These are phyloP conservation scores for Neolentinus lepideus DNA, from an alignment of 1,284 basidiomycete species.

Conservation along the genomic window DNA sequence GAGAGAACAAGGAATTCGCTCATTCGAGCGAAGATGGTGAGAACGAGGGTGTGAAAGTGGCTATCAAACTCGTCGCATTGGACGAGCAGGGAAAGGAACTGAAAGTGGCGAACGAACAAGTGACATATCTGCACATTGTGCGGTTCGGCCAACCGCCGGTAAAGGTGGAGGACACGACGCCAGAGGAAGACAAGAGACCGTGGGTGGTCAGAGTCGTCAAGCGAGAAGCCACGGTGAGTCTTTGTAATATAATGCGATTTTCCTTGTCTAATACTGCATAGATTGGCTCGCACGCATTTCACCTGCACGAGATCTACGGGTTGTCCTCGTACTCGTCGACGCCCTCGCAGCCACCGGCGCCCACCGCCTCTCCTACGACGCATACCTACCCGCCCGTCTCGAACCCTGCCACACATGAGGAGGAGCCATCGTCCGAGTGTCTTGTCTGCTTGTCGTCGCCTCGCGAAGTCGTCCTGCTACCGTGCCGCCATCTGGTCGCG, in stretches of 20 bases:
- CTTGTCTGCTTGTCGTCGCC: conserved; percentile 82
- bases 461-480: conserved; percentile 83
- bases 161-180: conserved; percentile 14
- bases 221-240: conserved; percentile 69
- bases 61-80: conserved; percentile 70
- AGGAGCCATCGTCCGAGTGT: conserved; percentile 80
- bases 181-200: conserved; percentile 40
- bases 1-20: conserved; percentile 18
- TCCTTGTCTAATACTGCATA: conserved; percentile 18
- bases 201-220: conserved; percentile 90
- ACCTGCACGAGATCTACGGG: conserved; percentile 89
- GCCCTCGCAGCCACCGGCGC: conserved; percentile 29
- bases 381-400: conserved; percentile 39
- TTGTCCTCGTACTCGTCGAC: conserved; percentile 55
- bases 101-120: conserved; percentile 70
- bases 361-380: conserved; percentile 20
- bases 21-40: conserved; percentile 14
- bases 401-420: conserved; percentile 36
- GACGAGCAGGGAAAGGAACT: conserved; percentile 64
- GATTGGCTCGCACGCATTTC: conserved; percentile 88
- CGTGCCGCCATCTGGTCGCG: conserved; percentile 86
- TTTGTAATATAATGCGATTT: conserved; percentile 1
- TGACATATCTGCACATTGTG: conserved; percentile 81
- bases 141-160: conserved; percentile 45
- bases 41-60: conserved; percentile 64